These are phyloP conservation scores for Orobanche coerulescens DNA, from an alignment of 257 asterid genomes.

Conservation along the genomic window DNA sequence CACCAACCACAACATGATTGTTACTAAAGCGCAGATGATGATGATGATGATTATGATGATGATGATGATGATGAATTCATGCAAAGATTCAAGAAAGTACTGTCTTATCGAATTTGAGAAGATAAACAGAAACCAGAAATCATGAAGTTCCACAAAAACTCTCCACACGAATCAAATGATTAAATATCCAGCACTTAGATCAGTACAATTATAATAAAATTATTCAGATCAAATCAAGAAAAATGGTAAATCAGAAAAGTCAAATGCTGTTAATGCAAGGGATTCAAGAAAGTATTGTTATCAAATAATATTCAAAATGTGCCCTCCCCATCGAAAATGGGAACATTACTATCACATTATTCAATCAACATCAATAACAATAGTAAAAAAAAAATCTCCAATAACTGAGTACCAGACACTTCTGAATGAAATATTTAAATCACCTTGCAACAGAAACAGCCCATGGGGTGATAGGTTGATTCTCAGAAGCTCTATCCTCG, in stretches of 20 bases:
- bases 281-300: not conserved
- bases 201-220: not conserved
- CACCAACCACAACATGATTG: too few species aligned
- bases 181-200: not conserved
- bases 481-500: constrained; percentile 82
- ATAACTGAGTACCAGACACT: not conserved
- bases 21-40: too few species aligned
- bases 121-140: not conserved
- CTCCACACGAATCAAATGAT: not conserved
- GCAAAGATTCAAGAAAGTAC: not conserved
- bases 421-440: not conserved
- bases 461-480: constrained; percentile 88
- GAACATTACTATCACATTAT: not conserved
- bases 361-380: not conserved
- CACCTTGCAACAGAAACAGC: constrained; percentile 78
- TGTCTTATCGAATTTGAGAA: not conserved
- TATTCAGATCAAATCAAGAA: not conserved
- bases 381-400: not conserved
- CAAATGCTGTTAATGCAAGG: not conserved
- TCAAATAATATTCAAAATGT: too few species aligned
- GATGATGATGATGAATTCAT: not conserved
- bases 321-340: too few species aligned
- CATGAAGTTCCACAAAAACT: not conserved
- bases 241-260: not conserved
- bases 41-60: too few species aligned